Conservation (phyloP, 2,329 filamentous ascomycete species). For the Polychaeton citri region DNA sequence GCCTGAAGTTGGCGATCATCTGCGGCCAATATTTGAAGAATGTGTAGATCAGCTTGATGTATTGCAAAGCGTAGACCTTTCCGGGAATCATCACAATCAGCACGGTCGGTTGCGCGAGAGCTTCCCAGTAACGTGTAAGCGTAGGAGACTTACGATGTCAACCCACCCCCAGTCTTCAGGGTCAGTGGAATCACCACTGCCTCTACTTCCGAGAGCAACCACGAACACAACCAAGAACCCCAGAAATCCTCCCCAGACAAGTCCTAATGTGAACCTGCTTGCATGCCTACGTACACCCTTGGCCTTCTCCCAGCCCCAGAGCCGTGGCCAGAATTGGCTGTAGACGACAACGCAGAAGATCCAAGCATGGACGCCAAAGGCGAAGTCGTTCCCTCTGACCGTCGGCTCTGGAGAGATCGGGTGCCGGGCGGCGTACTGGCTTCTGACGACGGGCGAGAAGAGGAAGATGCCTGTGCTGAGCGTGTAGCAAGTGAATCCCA, state of each 20-base stretch:
- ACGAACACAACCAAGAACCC: constrained; percentile 44
- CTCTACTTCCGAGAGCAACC: constrained; percentile 32
- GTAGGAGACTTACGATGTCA: constrained; percentile 41
- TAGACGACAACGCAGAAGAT: constrained; percentile 59
- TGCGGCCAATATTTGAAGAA: constrained; percentile 90
- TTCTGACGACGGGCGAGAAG: constrained; percentile 62
- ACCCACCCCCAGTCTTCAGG: constrained; percentile 45
- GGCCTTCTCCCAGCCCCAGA: constrained; percentile 61
- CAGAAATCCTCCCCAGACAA: constrained; percentile 55
- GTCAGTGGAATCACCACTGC: background rate
- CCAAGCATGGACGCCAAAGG: constrained; percentile 72
- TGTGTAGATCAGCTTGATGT: constrained; percentile 80
- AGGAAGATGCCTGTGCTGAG: constrained; percentile 63
- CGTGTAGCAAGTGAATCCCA: constrained; percentile 60
- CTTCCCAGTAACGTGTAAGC: background rate
- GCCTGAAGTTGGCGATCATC: constrained; percentile 67
- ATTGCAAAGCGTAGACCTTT: constrained; percentile 60
- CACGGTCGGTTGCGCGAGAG: background rate
- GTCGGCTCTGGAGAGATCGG: constrained; percentile 61
- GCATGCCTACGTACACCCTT: constrained; percentile 37
- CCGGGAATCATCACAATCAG: background rate
- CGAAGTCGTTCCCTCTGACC: constrained; percentile 79
- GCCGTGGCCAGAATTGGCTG: constrained; percentile 56
- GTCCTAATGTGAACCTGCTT: constrained; percentile 50
- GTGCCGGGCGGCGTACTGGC: constrained; percentile 74